phyloP scores from a whole-genome alignment of 352 stramenopile species.

The Pythium biforme region DNA sequence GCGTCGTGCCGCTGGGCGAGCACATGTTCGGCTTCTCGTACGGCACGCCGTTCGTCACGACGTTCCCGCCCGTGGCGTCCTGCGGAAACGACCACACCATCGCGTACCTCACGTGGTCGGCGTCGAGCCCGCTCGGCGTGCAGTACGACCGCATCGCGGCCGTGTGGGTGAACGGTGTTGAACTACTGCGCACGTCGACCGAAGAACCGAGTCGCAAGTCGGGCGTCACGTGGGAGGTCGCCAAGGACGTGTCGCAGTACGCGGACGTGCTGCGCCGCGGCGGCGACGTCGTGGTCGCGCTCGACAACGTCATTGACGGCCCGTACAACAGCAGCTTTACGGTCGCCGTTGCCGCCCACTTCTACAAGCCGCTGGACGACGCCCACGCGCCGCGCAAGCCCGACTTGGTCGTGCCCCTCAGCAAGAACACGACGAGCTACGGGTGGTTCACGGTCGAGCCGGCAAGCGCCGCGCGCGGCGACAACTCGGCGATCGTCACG shows the following conservation, averaged over 20 bases:
- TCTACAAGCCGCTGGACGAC: constrained; percentile 38
- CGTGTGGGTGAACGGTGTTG: constrained; percentile 69
- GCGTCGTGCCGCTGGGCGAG: constrained; percentile 44
- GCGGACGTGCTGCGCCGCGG: constrained; percentile 41
- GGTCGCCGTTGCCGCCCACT: constrained; percentile 54
- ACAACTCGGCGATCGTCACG: constrained; percentile 41
- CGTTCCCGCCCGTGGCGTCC: constrained; percentile 33
- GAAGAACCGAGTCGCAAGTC: constrained; percentile 50
- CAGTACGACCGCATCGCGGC: constrained; percentile 77
- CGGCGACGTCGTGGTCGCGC: constrained; percentile 51
- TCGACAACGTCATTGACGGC: constrained; percentile 67
- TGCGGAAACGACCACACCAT: constrained; percentile 49
- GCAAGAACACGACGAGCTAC: constrained; percentile 44
- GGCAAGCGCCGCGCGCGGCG: constrained; percentile 22
- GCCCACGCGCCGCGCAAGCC: constrained; percentile 25
- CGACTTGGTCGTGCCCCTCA: constrained; percentile 46
- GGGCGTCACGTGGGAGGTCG: constrained; percentile 54
- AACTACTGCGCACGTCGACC: constrained; percentile 74
- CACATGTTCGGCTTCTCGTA: constrained; percentile 62
- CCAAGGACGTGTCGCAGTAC: constrained; percentile 71
- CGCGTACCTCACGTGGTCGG: constrained; percentile 57
- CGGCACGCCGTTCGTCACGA: constrained; percentile 44
- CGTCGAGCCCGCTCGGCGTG: constrained; percentile 38
- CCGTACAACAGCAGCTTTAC: constrained; percentile 67
- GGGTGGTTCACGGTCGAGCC: constrained; percentile 70